phyloP scores from a whole-genome alignment of 2,329 filamentous ascomycete species.

The Aspergillus phoenicis region DNA sequence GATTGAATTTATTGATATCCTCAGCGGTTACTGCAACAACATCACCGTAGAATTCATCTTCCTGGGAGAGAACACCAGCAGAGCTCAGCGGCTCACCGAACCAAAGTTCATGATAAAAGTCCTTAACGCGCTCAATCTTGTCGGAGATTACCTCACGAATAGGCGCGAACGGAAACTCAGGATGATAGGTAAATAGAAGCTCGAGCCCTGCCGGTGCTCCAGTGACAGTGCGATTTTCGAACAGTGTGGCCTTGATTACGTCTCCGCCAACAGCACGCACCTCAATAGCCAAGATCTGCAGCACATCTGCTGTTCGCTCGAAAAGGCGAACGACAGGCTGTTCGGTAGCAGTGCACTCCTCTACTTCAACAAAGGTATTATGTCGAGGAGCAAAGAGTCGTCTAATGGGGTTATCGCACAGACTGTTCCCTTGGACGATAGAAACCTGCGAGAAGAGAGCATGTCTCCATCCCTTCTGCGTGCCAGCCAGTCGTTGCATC shows the following conservation, averaged over 20 bases:
- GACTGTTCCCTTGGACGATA: conserved; percentile 1
- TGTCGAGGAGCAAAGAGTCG: conserved; percentile 3
- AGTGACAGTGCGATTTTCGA: background rate
- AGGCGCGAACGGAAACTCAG: background rate
- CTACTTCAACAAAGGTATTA: conserved; percentile 2
- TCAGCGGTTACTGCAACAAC: background rate
- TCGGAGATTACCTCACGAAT: background rate
- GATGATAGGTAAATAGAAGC: background rate
- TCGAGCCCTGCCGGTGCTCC: background rate
- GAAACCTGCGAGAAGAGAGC: background rate
- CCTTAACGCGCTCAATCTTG: background rate
- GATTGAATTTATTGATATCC: background rate
- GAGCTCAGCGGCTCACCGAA: background rate
- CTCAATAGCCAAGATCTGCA: background rate
- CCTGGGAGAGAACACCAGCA: background rate
- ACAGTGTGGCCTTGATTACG: background rate
- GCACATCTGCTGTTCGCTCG: background rate
- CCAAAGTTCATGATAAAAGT: conserved; percentile 1
- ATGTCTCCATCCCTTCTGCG: conserved; percentile 8
- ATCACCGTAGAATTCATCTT: background rate
- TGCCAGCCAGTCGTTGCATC: conserved; percentile 3
- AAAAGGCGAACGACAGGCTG: background rate
- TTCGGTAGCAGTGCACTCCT: background rate
- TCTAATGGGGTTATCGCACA: conserved; percentile 1
- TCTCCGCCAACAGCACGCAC: background rate